phyloP scores from a whole-genome alignment of 331 rosid species.

The Dryas integrifolia region DNA sequence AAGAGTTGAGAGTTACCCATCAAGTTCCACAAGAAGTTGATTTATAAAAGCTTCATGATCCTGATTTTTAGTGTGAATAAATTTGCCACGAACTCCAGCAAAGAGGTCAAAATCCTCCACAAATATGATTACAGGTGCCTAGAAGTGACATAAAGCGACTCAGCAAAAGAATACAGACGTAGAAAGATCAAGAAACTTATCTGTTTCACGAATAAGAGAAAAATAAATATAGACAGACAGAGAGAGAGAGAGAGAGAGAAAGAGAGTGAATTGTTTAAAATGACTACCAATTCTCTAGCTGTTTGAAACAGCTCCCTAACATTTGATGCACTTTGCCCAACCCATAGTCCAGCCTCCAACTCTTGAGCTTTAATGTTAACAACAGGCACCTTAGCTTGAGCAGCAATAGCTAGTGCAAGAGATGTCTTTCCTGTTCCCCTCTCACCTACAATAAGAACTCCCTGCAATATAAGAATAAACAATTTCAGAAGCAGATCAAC shows the following conservation, averaged over 20 bases:
- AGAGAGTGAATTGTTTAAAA: slow-evolving; percentile 30
- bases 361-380: slow-evolving; percentile 84
- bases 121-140: slow-evolving; percentile 97
- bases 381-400: slow-evolving; percentile 95
- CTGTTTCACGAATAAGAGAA: background rate
- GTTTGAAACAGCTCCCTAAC: slow-evolving; percentile 96
- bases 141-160: slow-evolving; percentile 33
- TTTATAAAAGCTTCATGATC: slow-evolving; percentile 96
- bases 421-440: slow-evolving; percentile 99
- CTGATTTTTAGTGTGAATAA: slow-evolving; percentile 84
- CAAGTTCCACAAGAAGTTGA: slow-evolving; percentile 98
- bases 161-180: slow-evolving; percentile 23
- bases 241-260: background rate
- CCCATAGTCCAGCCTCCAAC: slow-evolving; percentile 98
- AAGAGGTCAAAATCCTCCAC: slow-evolving; percentile 96
- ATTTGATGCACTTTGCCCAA: slow-evolving; percentile 97
- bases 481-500: slow-evolving; percentile 21
- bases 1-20: slow-evolving; percentile 61
- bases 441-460: slow-evolving; percentile 93
- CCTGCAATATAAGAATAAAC: slow-evolving; percentile 56
- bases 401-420: slow-evolving; percentile 94
- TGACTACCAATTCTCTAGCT: slow-evolving; percentile 87
- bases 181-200: slow-evolving; percentile 17
- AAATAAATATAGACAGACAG: background rate
- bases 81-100: slow-evolving; percentile 97